A percentile compares a stretch with the other conserved stretches of the same genome.
phyloP scores from a whole-genome alignment of 2,329 filamentous ascomycete genomes.

The Neonectria coccinea region DNA sequence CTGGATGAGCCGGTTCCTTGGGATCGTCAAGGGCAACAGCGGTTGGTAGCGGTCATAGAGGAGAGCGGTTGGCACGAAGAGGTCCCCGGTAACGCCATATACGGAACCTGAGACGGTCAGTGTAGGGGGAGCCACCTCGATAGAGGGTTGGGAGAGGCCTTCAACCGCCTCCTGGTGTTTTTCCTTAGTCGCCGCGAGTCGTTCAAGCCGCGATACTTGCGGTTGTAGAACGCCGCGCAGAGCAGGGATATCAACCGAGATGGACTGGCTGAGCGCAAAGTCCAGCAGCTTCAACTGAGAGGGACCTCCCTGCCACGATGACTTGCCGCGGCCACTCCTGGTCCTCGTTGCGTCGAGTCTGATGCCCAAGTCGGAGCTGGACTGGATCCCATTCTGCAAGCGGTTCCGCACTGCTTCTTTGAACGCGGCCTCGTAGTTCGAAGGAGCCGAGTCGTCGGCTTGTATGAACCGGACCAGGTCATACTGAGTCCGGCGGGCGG shows the following conservation, averaged over 20 bases:
- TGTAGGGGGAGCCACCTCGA: constrained; percentile 47
- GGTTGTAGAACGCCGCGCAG: constrained; percentile 47
- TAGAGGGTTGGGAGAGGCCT: constrained; percentile 24
- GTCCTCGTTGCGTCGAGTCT: constrained; percentile 50
- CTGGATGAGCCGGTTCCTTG: constrained; percentile 51
- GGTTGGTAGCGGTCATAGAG: constrained; percentile 56
- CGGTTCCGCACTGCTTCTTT: constrained; percentile 37
- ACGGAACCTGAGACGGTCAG: constrained; percentile 55
- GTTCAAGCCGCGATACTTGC: constrained; percentile 41
- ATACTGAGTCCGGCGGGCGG: constrained; percentile 56
- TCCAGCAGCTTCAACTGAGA: constrained; percentile 49
- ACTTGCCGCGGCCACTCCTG: background rate
- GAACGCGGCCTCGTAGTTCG: constrained; percentile 35
- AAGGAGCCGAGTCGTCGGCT: constrained; percentile 38
- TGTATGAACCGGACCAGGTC: constrained; percentile 49
- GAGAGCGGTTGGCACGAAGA: constrained; percentile 48
- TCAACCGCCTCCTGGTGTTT: constrained; percentile 19
- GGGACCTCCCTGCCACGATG: constrained; percentile 19
- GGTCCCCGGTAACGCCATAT: constrained; percentile 51
- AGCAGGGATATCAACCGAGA: constrained; percentile 50
- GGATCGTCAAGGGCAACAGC: constrained; percentile 50
- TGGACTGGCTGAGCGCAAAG: constrained; percentile 54
- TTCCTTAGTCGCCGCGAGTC: constrained; percentile 32
- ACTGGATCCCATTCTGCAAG: constrained; percentile 40
- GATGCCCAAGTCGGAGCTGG: constrained; percentile 54